Evolutionary conservation across 2,329 filamentous ascomycete genomes (phyloP).

Genomic region (Colletotrichum sublineola): DNA sequence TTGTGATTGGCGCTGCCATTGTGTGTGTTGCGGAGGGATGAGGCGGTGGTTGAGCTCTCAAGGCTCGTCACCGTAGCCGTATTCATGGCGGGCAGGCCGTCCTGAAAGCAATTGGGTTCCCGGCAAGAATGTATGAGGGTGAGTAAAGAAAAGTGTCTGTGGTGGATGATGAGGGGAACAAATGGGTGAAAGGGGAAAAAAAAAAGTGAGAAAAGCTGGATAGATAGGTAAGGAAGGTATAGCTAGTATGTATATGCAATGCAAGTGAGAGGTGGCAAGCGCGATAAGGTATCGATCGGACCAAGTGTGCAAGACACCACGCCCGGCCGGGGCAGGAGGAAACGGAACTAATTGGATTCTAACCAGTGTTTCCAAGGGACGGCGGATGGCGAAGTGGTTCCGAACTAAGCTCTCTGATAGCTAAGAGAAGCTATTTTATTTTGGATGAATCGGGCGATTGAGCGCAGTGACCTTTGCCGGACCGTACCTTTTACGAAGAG

Average conservation of each 20-base stretch:
- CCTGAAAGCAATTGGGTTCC: conserved; percentile 21
- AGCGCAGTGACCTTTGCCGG: conserved; percentile 31
- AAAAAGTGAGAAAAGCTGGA: conserved; percentile 29
- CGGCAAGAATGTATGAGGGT: not conserved
- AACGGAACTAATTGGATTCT: conserved; percentile 31
- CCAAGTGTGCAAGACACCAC: conserved; percentile 20
- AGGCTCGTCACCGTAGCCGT: conserved; percentile 55
- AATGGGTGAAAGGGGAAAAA: conserved; percentile 24
- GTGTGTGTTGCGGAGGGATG: conserved; percentile 35
- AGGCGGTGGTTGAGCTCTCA: conserved; percentile 35
- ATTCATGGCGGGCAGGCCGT: conserved; percentile 51
- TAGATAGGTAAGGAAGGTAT: conserved; percentile 2
- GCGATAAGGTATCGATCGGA: conserved; percentile 44
- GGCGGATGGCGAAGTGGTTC: conserved; percentile 17
- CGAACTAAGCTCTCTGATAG: conserved; percentile 26
- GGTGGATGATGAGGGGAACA: conserved; percentile 25
- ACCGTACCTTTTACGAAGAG: conserved; percentile 20
- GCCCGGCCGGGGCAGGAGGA: conserved; percentile 11
- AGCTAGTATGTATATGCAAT: conserved; percentile 38
- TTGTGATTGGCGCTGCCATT: conserved; percentile 41
- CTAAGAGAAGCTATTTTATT: conserved; percentile 34
- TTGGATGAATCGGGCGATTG: conserved; percentile 10
- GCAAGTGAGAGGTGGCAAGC: conserved; percentile 39
- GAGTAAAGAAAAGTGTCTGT: not conserved
- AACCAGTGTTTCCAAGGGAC: conserved; percentile 37